Conservation (phyloP, 345 rosid genomes). For the Excoecaria cochinchinensis region DNA sequence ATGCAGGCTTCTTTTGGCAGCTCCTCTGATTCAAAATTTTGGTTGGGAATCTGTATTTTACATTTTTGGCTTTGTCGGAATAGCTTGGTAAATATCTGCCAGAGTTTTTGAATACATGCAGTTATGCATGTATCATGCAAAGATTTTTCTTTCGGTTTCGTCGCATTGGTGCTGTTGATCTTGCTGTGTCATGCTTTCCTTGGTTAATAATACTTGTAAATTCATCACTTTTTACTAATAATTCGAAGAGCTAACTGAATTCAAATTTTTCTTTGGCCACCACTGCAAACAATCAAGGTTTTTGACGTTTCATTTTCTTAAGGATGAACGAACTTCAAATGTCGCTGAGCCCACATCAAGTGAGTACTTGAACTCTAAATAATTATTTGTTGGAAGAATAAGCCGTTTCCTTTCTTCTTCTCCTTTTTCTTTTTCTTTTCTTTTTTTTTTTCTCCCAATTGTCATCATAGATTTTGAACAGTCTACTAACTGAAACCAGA, state of each 20-base stretch:
- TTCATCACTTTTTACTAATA: conserved; percentile 1
- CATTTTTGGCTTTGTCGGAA: conserved; percentile 71
- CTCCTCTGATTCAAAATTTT: conserved; percentile 74
- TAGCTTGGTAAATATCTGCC: conserved; percentile 66
- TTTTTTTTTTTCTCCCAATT: too few species aligned
- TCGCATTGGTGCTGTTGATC: neutral
- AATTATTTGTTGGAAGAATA: conserved; percentile 10
- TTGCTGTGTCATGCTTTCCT: neutral
- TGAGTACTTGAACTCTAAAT: conserved; percentile 27
- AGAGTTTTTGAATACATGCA: neutral
- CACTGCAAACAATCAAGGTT: conserved; percentile 56
- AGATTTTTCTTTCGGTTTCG: too few species aligned
- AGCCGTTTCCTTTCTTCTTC: neutral
- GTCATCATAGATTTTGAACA: neutral
- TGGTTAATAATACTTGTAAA: neutral
- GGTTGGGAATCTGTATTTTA: conserved; percentile 96
- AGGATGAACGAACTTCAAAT: conserved; percentile 40
- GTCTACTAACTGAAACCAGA: neutral
- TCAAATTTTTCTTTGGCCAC: conserved; percentile 21
- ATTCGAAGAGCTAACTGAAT: conserved; percentile 16
- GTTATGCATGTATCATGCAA: conserved; percentile 1
- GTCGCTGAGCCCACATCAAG: conserved; percentile 34
- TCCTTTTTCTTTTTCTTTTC: neutral
- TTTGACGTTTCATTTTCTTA: conserved; percentile 63
- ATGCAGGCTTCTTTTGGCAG: conserved; percentile 92